A percentile compares a stretch with the other conserved stretches of the same genome.
Evolutionary conservation across 1,284 basidiomycete species (phyloP).

Genomic region (Kalmanozyma brasiliensis): DNA sequence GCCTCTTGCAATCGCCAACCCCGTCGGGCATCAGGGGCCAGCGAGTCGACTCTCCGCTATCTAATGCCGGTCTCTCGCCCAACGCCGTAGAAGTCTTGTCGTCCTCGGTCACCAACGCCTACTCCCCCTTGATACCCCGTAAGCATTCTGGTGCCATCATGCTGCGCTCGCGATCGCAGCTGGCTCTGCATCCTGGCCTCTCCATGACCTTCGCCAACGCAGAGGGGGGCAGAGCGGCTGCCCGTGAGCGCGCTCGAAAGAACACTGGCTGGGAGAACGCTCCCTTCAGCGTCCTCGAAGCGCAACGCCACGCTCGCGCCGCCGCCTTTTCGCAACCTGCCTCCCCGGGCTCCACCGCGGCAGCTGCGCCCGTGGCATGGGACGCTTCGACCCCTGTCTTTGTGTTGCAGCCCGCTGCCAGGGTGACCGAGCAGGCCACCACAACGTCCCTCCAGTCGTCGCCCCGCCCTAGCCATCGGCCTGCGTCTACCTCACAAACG

Average conservation of each 20-base stretch:
- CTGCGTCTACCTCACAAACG: constrained; percentile 10
- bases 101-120: constrained; percentile 8
- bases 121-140: constrained; percentile 40
- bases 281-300: constrained; percentile 58
- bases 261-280: constrained; percentile 52
- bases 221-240: constrained; percentile 56
- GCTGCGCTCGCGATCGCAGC: constrained; percentile 54
- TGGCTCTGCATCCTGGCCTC: constrained; percentile 48
- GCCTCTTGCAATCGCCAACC: neutral
- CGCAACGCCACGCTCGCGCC: constrained; percentile 30
- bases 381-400: constrained; percentile 16
- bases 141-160: constrained; percentile 57
- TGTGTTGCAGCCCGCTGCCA: constrained; percentile 26
- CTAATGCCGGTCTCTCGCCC: constrained; percentile 16
- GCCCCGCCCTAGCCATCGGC: constrained; percentile 9
- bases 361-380: constrained; percentile 20
- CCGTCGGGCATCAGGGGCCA: neutral
- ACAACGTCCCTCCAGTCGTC: constrained; percentile 16
- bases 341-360: constrained; percentile 29
- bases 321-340: constrained; percentile 39
- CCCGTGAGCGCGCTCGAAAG: constrained; percentile 52
- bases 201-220: constrained; percentile 41
- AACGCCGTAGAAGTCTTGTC: constrained; percentile 42
- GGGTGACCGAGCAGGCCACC: constrained; percentile 11
- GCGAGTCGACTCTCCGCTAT: constrained; percentile 1